Evolutionary conservation across 148 eudicot genomes (phyloP).

Genomic region (Mesembryanthemum crystallinum): DNA sequence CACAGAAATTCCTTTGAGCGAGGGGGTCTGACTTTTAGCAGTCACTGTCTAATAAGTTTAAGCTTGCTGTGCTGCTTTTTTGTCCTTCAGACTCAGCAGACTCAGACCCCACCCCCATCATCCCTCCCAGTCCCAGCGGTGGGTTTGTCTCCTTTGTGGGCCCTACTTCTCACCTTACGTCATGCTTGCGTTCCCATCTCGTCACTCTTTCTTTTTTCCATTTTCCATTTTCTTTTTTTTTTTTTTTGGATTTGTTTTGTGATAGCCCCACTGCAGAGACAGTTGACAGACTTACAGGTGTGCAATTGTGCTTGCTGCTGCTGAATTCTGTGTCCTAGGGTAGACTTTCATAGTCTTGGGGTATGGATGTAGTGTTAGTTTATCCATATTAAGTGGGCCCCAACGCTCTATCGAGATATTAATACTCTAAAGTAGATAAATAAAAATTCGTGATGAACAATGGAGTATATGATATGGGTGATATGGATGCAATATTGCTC

Average conservation of each 20-base stretch:
- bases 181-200: slow-evolving; percentile 19
- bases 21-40: slow-evolving; percentile 17
- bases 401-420: no score
- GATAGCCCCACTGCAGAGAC: not conserved
- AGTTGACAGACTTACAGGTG: not conserved
- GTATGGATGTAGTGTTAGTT: no score
- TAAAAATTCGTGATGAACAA: no score
- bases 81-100: no score
- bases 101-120: no score
- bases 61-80: not conserved
- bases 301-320: not conserved
- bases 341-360: no score
- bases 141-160: slow-evolving; percentile 22
- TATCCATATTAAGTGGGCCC: no score
- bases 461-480: no score
- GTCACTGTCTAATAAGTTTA: slow-evolving; percentile 23
- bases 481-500: no score
- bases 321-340: no score
- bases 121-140: not conserved
- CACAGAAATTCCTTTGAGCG: not conserved
- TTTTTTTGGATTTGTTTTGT: not conserved
- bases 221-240: not conserved
- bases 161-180: slow-evolving; percentile 8
- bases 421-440: no score
- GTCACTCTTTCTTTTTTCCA: slow-evolving; percentile 9